Conservation (phyloP, 345 rosid genomes). For the Mallotus nudiflorus region DNA sequence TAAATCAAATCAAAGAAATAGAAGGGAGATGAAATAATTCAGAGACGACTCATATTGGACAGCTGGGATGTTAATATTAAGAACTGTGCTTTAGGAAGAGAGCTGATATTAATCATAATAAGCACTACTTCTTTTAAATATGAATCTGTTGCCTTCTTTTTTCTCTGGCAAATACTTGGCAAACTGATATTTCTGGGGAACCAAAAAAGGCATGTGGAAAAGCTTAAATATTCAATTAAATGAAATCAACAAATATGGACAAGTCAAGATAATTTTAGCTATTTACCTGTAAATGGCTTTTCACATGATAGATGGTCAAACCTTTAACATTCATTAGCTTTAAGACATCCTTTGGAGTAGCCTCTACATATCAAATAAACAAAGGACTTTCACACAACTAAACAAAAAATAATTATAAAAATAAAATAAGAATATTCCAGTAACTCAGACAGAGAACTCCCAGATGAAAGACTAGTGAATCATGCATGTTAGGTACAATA, state of each 20-base stretch:
- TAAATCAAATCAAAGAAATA: too few relatives aligned
- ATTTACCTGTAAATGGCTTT: conserved; percentile 91
- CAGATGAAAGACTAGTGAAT: neutral
- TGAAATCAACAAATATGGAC: neutral
- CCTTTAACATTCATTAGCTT: conserved; percentile 91
- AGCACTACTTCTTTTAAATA: neutral
- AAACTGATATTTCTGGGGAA: conserved; percentile 82
- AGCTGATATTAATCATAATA: neutral
- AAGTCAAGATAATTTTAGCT: conserved; percentile 14
- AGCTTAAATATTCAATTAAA: neutral
- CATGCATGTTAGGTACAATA: neutral
- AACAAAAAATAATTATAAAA: neutral
- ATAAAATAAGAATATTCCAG: neutral
- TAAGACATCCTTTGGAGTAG: conserved; percentile 87
- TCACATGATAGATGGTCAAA: conserved; percentile 89
- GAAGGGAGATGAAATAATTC: too few relatives aligned
- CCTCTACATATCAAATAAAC: conserved; percentile 55
- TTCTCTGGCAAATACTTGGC: conserved; percentile 90
- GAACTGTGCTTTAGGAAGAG: neutral
- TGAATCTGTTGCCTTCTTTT: conserved; percentile 65
- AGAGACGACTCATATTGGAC: too few relatives aligned
- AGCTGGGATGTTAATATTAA: neutral
- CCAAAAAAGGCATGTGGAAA: neutral
- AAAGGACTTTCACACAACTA: neutral
- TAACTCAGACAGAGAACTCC: neutral